Base-by-base conservation (phyloP, 257 asterid species). In the Fraxinus pennsylvanica region DNA sequence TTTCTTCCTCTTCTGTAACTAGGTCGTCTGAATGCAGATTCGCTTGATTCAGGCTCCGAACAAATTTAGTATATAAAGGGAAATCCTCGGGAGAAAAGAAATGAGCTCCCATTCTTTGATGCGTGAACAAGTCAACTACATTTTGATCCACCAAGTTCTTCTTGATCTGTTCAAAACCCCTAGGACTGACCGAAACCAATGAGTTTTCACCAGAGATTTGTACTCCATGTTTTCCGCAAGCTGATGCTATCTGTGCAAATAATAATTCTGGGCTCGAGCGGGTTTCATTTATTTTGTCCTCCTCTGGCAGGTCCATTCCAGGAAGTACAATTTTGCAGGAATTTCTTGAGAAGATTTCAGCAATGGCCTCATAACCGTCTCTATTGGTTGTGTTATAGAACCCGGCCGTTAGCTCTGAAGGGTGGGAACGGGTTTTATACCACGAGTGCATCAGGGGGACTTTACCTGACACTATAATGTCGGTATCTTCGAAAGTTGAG, bases 21-120 rank as follows among this genome's bases (percentile, higher is more conserved):
- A 86, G 74, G 70, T 92, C 97, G 67, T 94, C 97, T 1, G 77
- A 27, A 65, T 82, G 81, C 25, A 21, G 72, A 65, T 70, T 74
- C 0, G 87, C 87, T 59, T 85, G 86, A 29, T 80, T 84, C 6
- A 94, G 75, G 61, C 84, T 82, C 14, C 96, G 84, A 0, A 88
- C 87, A 19, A 92, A 88, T 41, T 80, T 81, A 5, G 91, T 77
- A 83, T 92, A 94, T 13, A 71, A 67, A 19, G 90, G 88, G 39
- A 94, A 94, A 79, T 92, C 92, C 39, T 85, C 85, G 0, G 98
- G 99, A 5, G 97, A 92, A 78, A 94, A 94, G 95, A 94, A 94
- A 68, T 91, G 67, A 38, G 92, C 97, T 32, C 97, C 97, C 97
- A 94, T 94, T 72, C 99, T 88, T 57, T 92, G 97, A 80, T 90